A percentile compares a stretch with the other conserved stretches of the same genome.
These are phyloP conservation scores for Gossypium herbaceum DNA, from an alignment of 345 rosid species.

Conservation along the genomic window DNA sequence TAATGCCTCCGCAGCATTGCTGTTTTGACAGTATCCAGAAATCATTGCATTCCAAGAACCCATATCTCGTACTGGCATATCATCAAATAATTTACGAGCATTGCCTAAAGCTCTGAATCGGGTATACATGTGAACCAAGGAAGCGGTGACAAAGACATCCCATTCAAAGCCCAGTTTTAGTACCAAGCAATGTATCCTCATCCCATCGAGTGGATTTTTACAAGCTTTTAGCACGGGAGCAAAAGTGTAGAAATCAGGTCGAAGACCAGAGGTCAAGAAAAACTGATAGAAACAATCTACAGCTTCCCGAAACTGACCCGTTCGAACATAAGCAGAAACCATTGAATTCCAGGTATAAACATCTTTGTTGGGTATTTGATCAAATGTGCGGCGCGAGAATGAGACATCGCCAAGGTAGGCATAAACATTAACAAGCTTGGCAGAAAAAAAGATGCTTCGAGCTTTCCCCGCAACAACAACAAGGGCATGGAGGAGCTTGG, in stretches of 20 bases:
- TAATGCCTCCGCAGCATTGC: slow-evolving; percentile 43
- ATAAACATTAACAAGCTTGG: slow-evolving; percentile 47
- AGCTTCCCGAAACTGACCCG: slow-evolving; percentile 31
- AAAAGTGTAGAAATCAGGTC: slow-evolving; percentile 61
- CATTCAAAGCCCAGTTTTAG: slow-evolving; percentile 54
- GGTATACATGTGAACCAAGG: slow-evolving; percentile 51
- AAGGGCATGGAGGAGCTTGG: slow-evolving; percentile 42
- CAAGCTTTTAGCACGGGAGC: slow-evolving; percentile 59
- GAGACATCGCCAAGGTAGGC: slow-evolving; percentile 34
- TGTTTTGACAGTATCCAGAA: slow-evolving; percentile 57
- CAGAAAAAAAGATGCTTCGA: slow-evolving; percentile 23
- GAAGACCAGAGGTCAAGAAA: slow-evolving; percentile 38
- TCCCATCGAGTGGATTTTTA: slow-evolving; percentile 37
- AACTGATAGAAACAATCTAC: slow-evolving; percentile 40
- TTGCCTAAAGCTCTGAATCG: slow-evolving; percentile 29
- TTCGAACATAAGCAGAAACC: slow-evolving; percentile 45
- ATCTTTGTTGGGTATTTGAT: slow-evolving; percentile 36
- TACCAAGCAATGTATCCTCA: slow-evolving; percentile 46
- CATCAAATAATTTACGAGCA: slow-evolving; percentile 44
- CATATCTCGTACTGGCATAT: slow-evolving; percentile 45
- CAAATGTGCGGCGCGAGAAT: slow-evolving; percentile 31
- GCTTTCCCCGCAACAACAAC: slow-evolving; percentile 37
- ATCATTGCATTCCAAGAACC: slow-evolving; percentile 65
- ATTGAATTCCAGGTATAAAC: slow-evolving; percentile 59
- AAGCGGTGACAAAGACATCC: slow-evolving; percentile 58